Evolutionary conservation across 352 stramenopile genomes (phyloP), one percentile per base, ranked within the genome.

Genomic region (Globisporangium acanthophoron): DNA sequence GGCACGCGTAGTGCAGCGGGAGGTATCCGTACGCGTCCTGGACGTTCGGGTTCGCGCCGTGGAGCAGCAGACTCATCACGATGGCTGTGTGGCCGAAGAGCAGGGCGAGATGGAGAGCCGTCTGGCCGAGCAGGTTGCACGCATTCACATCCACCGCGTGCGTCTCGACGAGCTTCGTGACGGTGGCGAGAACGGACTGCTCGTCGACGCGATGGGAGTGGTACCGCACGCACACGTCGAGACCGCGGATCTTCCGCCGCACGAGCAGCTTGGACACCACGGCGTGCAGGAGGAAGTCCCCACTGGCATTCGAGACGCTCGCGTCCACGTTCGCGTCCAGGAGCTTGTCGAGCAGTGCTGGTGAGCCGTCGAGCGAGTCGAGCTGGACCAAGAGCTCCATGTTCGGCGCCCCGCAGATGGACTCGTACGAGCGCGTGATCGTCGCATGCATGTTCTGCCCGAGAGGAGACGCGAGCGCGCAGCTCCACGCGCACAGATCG

Each of bases 1-100:
- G 60, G 33, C 76, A 90, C 1, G 76, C 76, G 54, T 88, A 93
- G 54, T 93, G 84, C 20, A 93, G 45, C 3, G 80, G 71, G 0
- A 88, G 49, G 33, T 82, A 78, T 3, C 84, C 84, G 27, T 76
- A 76, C 1, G 54, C 48, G 50, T 87, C 76, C 13, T 69, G 69
- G 8, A 87, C 54, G 27, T 88, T 91, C 6, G 79, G 79, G 51
- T 87, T 89, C 16, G 79, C 74, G 9, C 71, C 75, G 52, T 65
- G 67, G 9, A 37, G 35, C 1, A 92, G 50, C 18, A 92, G 58
- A 16, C 75, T 63, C n/a, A 69, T 61, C 0, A 54, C 78, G 16
- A 79, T 68, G 1, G 61, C 62, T 0, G 51, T 62, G 51, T 92
- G 81, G 0, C 80, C 84, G 60, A 88, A 74, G 16, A 92, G 43